A percentile compares a stretch with the other conserved stretches of the same genome.
Conservation (phyloP, 352 stramenopile genomes). For the Albugo candida region DNA sequence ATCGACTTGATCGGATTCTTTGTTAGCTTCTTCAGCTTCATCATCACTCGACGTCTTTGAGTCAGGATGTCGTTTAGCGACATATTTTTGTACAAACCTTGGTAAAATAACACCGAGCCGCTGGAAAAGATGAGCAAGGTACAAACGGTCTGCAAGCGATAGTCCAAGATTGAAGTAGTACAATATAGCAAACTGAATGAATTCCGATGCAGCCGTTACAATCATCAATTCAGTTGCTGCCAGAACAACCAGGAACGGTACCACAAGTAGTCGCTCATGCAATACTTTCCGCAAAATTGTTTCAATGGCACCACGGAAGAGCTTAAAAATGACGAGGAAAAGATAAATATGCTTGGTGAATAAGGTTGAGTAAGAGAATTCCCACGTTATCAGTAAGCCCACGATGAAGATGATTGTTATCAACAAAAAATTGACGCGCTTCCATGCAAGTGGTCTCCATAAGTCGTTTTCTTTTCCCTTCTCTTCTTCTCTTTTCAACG, state of each 20-base stretch:
- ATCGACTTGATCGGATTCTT: slow-evolving; percentile 90
- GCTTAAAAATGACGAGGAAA: slow-evolving; percentile 83
- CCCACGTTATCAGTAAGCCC: slow-evolving; percentile 84
- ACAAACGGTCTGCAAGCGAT: slow-evolving; percentile 86
- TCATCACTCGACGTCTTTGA: slow-evolving; percentile 82
- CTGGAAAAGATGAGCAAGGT: slow-evolving; percentile 75
- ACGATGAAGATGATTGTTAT: slow-evolving; percentile 66
- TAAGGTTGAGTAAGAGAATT: slow-evolving; percentile 89
- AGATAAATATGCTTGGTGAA: slow-evolving; percentile 86
- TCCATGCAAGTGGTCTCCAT: slow-evolving; percentile 76
- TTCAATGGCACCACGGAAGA: slow-evolving; percentile 69
- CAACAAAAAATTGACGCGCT: slow-evolving; percentile 82
- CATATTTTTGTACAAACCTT: slow-evolving; percentile 23
- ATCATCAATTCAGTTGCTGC: slow-evolving; percentile 84
- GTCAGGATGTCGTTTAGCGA: slow-evolving; percentile 21
- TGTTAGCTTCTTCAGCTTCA: slow-evolving; percentile 75
- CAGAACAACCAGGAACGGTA: slow-evolving; percentile 81
- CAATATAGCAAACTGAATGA: slow-evolving; percentile 88
- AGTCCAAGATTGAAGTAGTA: slow-evolving; percentile 89
- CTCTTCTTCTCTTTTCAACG: slow-evolving; percentile 29
- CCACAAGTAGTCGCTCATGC: slow-evolving; percentile 81
- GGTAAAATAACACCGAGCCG: slow-evolving; percentile 82
- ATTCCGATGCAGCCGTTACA: slow-evolving; percentile 88
- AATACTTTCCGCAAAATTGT: slow-evolving; percentile 69
- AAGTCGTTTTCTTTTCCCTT: slow-evolving; percentile 39